These are phyloP conservation scores for Ceratocystis alfenasii DNA, from an alignment of 2,329 filamentous ascomycete genomes.

Conservation along the genomic window DNA sequence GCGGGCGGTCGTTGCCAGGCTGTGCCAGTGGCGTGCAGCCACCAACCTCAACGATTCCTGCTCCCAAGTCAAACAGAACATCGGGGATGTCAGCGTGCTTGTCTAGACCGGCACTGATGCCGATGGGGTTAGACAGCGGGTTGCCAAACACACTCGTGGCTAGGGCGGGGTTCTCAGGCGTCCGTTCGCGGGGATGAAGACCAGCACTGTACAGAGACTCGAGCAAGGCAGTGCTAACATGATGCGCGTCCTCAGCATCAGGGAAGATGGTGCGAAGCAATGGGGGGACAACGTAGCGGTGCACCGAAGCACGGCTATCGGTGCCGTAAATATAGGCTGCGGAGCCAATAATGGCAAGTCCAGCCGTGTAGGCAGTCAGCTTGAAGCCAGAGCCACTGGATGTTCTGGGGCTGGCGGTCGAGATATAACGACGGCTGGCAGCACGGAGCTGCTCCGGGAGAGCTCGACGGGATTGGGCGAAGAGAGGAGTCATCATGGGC, in stretches of 20 bases:
- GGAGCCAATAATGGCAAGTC: slow-evolving; percentile 33
- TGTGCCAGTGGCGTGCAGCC: slow-evolving; percentile 83
- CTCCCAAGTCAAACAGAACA: slow-evolving; percentile 70
- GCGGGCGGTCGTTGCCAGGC: slow-evolving; percentile 71
- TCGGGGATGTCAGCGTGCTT: slow-evolving; percentile 87
- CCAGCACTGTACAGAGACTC: slow-evolving; percentile 61
- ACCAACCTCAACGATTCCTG: slow-evolving; percentile 81
- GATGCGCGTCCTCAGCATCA: slow-evolving; percentile 87
- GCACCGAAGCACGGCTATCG: slow-evolving; percentile 59
- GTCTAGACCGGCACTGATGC: slow-evolving; percentile 89
- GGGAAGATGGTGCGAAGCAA: slow-evolving; percentile 53
- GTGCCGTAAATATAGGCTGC: slow-evolving; percentile 57
- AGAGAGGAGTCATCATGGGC: slow-evolving; percentile 23
- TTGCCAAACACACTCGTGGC: slow-evolving; percentile 57
- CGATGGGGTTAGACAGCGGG: slow-evolving; percentile 71
- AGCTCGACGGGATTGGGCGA: slow-evolving; percentile 22
- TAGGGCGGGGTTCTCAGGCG: slow-evolving; percentile 33
- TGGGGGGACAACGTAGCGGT: slow-evolving; percentile 56
- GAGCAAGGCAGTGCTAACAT: slow-evolving; percentile 58
- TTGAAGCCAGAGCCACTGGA: slow-evolving; percentile 29
- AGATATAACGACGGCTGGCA: slow-evolving; percentile 28
- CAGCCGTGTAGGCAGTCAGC: slow-evolving; percentile 32
- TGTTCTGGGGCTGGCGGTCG: slow-evolving; percentile 26
- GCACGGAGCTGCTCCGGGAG: slow-evolving; percentile 15
- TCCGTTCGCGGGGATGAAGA: slow-evolving; percentile 70